Evolutionary conservation across 75 land plant species (phyloP).

Genomic region (Pinus tabuliformis): DNA sequence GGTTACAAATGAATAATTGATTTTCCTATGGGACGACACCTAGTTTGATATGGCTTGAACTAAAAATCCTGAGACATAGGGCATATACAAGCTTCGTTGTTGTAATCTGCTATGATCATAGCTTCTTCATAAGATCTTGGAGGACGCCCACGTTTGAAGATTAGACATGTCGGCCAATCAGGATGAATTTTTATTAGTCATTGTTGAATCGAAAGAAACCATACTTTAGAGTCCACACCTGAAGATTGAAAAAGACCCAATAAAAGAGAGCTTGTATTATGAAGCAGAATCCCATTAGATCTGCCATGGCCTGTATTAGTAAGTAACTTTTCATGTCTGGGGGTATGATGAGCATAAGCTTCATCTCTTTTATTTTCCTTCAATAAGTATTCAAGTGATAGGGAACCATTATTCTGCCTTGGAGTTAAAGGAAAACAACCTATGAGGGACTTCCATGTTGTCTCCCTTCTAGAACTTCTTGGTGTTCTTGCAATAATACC

Average conservation of each 20-base stretch:
- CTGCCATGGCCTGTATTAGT: background rate
- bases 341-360: background rate
- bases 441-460: background rate
- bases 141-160: background rate
- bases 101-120: background rate
- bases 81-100: conserved; percentile 3
- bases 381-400: background rate
- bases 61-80: background rate
- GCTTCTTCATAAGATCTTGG: background rate
- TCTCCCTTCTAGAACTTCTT: background rate
- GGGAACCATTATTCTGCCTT: background rate
- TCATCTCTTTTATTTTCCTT: background rate
- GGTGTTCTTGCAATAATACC: background rate
- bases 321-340: background rate
- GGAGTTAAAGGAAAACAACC: conserved; percentile 3
- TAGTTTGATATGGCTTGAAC: background rate
- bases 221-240: background rate
- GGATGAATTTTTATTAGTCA: background rate
- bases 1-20: background rate
- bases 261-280: background rate
- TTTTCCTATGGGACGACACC: background rate
- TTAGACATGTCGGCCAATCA: background rate
- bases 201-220: background rate
- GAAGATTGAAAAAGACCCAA: background rate
- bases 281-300: background rate